phyloP scores from a whole-genome alignment of 2,329 filamentous ascomycete genomes.

The Tolypocladium amazonense region DNA sequence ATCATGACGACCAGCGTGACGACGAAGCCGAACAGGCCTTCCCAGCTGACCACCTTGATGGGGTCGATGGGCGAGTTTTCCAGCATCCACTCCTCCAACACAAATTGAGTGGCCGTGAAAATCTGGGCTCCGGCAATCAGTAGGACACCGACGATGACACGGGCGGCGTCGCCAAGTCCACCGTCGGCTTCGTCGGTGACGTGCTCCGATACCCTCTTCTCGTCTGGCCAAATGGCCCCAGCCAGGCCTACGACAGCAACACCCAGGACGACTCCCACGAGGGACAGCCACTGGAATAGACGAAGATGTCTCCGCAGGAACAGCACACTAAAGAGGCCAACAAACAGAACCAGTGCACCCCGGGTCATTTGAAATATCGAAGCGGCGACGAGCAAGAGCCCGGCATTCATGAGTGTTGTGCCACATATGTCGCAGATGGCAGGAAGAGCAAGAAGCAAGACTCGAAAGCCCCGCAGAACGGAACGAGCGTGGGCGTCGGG shows the following conservation, averaged over 20 bases:
- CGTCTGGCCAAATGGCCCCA: slow-evolving; percentile 67
- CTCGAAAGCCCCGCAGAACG: slow-evolving; percentile 58
- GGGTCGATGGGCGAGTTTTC: slow-evolving; percentile 57
- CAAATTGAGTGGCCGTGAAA: slow-evolving; percentile 94
- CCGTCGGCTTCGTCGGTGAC: slow-evolving; percentile 26
- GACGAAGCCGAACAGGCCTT: slow-evolving; percentile 80
- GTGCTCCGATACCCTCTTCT: slow-evolving; percentile 34
- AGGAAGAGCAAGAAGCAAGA: slow-evolving; percentile 70
- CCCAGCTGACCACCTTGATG: slow-evolving; percentile 89
- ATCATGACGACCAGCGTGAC: slow-evolving; percentile 73
- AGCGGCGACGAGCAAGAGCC: slow-evolving; percentile 83
- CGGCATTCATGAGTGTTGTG: slow-evolving; percentile 95
- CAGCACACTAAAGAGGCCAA: slow-evolving; percentile 86
- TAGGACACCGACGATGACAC: slow-evolving; percentile 70
- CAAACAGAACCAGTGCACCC: slow-evolving; percentile 88
- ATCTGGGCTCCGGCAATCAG: slow-evolving; percentile 92
- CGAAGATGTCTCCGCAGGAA: slow-evolving; percentile 74
- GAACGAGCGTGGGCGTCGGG: slow-evolving; percentile 45
- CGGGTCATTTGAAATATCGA: slow-evolving; percentile 99
- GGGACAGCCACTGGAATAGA: slow-evolving; percentile 85
- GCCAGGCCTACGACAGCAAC: slow-evolving; percentile 86
- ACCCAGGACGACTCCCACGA: slow-evolving; percentile 77
- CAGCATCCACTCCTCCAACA: slow-evolving; percentile 88
- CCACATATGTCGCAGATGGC: slow-evolving; percentile 90
- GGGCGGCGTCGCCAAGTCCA: slow-evolving; percentile 21